phyloP scores from a whole-genome alignment of 2,329 filamentous ascomycete genomes.

The Trichoderma brevicompactum region DNA sequence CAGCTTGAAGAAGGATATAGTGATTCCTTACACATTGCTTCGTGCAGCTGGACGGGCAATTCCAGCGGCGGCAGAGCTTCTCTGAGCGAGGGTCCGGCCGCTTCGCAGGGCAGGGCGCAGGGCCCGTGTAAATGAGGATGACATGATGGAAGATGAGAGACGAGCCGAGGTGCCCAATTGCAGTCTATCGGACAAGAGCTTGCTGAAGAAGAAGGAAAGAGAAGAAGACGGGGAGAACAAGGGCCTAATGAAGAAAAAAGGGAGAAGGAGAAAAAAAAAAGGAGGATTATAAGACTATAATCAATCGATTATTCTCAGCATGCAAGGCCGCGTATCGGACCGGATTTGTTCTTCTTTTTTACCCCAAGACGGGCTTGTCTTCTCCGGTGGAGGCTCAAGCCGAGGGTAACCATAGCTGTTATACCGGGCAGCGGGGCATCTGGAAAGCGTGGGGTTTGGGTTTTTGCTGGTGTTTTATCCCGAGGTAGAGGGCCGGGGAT shows the following conservation, averaged over 20 bases:
- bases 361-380: neutral
- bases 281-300: neutral
- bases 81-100: slow-evolving; percentile 45
- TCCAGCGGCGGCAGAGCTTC: slow-evolving; percentile 34
- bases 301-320: neutral
- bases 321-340: neutral
- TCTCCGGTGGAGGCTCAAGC: slow-evolving; percentile 28
- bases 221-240: neutral
- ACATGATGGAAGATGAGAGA: slow-evolving; percentile 33
- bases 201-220: neutral
- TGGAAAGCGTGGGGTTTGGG: neutral
- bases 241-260: neutral
- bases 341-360: neutral
- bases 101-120: slow-evolving; percentile 57
- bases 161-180: too few species aligned
- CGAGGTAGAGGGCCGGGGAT: neutral
- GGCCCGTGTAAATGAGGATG: slow-evolving; percentile 55
- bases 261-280: neutral
- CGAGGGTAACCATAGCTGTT: slow-evolving; percentile 34
- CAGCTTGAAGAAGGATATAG: neutral
- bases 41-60: slow-evolving; percentile 34
- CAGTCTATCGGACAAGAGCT: too few species aligned
- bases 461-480: neutral
- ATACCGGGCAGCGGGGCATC: neutral
- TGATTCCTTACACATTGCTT: slow-evolving; percentile 37